A percentile compares a stretch with the other conserved stretches of the same genome.
Conservation (phyloP, 495 filamentous ascomycete species). For the Rhypophila decipiens region DNA sequence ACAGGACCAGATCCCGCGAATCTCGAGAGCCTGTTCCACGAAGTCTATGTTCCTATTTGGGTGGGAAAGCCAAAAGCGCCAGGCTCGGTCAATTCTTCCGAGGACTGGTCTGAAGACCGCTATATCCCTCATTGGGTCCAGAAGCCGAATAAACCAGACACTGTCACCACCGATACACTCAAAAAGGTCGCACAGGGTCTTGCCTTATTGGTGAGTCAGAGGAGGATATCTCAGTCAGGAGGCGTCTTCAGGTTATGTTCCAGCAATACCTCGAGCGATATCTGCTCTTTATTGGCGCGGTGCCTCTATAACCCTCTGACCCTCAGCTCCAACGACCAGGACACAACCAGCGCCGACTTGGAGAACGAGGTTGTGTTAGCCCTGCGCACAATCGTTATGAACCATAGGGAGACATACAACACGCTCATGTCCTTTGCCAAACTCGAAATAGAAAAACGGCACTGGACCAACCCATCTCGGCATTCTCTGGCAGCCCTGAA, state of each 20-base stretch:
- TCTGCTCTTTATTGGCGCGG: conserved; percentile 23
- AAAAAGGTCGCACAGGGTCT: conserved; percentile 35
- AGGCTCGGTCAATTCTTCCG: conserved; percentile 18
- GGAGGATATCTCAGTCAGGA: conserved; percentile 10
- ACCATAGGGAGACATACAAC: conserved; percentile 28
- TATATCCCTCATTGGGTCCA: conserved; percentile 35
- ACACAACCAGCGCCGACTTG: conserved; percentile 17
- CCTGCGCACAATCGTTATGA: conserved; percentile 29
- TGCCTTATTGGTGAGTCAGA: conserved; percentile 32
- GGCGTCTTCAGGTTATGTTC: conserved; percentile 22
- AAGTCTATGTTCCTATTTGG: conserved; percentile 37
- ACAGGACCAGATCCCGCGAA: conserved; percentile 7
- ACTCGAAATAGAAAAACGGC: conserved; percentile 21
- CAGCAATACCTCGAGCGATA: conserved; percentile 22
- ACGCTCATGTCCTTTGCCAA: conserved; percentile 13
- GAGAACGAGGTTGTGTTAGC: conserved; percentile 34
- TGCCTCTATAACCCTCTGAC: conserved; percentile 15
- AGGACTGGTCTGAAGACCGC: conserved; percentile 28
- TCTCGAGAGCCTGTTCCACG: conserved; percentile 25
- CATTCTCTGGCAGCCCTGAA: conserved; percentile 19
- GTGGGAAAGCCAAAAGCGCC: conserved; percentile 17
- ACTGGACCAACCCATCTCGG: conserved; percentile 21
- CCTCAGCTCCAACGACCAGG: conserved; percentile 25
- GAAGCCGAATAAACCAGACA: conserved; percentile 13
- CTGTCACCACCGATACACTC: conserved; percentile 25